Evolutionary conservation across 768 basidiomycete species (phyloP).

Genomic region (Suillus cothurnatus): DNA sequence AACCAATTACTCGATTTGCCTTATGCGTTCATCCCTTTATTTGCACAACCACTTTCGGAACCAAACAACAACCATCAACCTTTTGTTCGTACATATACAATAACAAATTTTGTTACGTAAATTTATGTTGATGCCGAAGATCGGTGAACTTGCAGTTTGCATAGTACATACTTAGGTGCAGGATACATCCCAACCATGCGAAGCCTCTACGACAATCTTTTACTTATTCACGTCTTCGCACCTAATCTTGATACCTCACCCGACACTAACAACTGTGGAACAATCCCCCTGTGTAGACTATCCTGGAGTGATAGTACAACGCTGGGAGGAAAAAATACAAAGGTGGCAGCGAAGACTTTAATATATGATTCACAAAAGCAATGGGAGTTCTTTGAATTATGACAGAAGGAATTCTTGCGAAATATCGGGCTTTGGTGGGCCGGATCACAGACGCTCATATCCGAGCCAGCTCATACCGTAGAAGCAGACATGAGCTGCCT

Average conservation of each 20-base stretch:
- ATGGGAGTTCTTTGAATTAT: not conserved
- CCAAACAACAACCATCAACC: slow-evolving; percentile 28
- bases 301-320: not conserved
- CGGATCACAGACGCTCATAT: not conserved
- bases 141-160: not conserved
- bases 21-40: slow-evolving; percentile 20
- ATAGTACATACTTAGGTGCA: not conserved
- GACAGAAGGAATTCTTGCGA: not conserved
- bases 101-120: not conserved
- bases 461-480: not conserved
- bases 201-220: not conserved
- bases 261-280: not conserved
- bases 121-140: not conserved
- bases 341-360: not conserved
- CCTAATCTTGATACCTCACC: not conserved
- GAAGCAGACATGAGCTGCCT: not conserved
- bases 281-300: not conserved
- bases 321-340: not conserved
- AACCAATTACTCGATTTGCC: slow-evolving; percentile 32
- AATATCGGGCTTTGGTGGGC: not conserved
- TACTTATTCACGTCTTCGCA: not conserved
- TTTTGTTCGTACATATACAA: not conserved
- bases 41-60: slow-evolving; percentile 22
- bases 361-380: not conserved
- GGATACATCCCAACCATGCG: not conserved